phyloP scores from a whole-genome alignment of 176 grass and related monocot species.

The Rhynchospora breviuscula region DNA sequence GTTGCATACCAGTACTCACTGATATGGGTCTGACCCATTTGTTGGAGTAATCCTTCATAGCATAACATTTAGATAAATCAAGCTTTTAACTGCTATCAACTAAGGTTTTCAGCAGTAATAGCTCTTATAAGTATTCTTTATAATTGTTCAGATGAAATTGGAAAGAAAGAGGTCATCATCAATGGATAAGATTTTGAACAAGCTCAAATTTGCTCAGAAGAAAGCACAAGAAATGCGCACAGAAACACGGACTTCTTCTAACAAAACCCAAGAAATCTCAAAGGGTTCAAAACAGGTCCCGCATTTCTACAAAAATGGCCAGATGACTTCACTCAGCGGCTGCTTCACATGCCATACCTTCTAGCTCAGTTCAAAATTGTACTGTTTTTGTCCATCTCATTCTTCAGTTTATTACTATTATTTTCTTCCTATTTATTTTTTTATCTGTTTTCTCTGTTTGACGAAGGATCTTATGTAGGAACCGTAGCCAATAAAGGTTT shows the following conservation, averaged over 20 bases:
- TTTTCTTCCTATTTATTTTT: not conserved
- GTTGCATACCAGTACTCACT: not conserved
- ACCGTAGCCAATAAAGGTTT: not conserved
- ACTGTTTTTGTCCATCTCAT: not conserved
- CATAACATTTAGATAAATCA: conserved; percentile 7
- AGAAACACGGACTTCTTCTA: conserved; percentile 27
- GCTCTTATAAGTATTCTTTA: conserved; percentile 1
- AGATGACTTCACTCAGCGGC: conserved; percentile 76
- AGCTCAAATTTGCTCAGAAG: conserved; percentile 70
- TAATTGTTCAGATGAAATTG: conserved; percentile 55
- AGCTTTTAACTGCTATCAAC: not conserved
- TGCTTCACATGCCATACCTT: conserved; percentile 94
- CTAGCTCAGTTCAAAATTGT: conserved; percentile 28
- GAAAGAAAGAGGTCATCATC: conserved; percentile 88
- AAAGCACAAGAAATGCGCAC: conserved; percentile 64
- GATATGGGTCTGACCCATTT: not conserved
- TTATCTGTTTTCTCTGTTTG: not conserved
- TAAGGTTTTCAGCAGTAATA: not conserved
- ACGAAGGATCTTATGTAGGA: not conserved
- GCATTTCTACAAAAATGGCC: conserved; percentile 43
- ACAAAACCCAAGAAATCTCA: conserved; percentile 35
- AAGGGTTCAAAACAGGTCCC: conserved; percentile 40
- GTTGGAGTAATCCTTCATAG: not conserved
- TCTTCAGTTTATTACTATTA: not conserved
- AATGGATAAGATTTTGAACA: conserved; percentile 75